Evolutionary conservation across 352 stramenopile genomes (phyloP).

Genomic region (Phytopythium chamaehyphon): DNA sequence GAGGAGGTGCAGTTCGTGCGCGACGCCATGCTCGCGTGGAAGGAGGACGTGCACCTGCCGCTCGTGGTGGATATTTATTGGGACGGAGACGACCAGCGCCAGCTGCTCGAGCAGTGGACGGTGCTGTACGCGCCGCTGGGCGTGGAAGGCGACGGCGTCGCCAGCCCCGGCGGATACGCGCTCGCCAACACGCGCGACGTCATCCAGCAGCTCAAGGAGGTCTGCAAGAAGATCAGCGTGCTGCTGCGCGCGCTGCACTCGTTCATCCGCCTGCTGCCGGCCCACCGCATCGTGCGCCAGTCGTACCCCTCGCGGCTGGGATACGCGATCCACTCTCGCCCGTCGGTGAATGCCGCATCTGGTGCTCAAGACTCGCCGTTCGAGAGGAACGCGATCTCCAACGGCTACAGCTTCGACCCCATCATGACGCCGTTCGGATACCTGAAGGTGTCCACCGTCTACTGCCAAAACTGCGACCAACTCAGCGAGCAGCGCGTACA

Average conservation of each 20-base stretch:
- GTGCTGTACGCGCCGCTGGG: constrained; percentile 47
- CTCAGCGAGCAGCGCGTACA: constrained; percentile 36
- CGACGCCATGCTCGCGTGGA: constrained; percentile 60
- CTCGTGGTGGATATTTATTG: constrained; percentile 69
- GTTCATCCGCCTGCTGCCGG: constrained; percentile 73
- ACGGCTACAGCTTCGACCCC: constrained; percentile 69
- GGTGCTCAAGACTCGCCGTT: constrained; percentile 1
- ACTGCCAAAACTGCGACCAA: constrained; percentile 56
- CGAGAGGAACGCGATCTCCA: constrained; percentile 26
- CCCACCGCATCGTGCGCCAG: constrained; percentile 59
- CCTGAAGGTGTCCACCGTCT: constrained; percentile 60
- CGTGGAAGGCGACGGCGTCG: constrained; percentile 12
- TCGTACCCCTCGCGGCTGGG: constrained; percentile 62
- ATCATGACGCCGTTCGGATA: constrained; percentile 77
- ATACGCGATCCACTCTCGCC: constrained; percentile 48
- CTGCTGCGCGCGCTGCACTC: constrained; percentile 67
- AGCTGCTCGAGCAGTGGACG: constrained; percentile 77
- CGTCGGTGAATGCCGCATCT: constrained; percentile 3
- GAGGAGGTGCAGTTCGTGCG: constrained; percentile 68
- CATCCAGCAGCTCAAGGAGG: constrained; percentile 76
- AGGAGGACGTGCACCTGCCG: constrained; percentile 66
- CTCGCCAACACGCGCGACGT: constrained; percentile 49
- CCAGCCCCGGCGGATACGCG: constrained; percentile 6
- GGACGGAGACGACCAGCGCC: constrained; percentile 38
- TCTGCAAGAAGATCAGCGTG: constrained; percentile 76